Base-by-base conservation (phyloP, 352 stramenopile genomes). In the Pythium phragmitis region DNA sequence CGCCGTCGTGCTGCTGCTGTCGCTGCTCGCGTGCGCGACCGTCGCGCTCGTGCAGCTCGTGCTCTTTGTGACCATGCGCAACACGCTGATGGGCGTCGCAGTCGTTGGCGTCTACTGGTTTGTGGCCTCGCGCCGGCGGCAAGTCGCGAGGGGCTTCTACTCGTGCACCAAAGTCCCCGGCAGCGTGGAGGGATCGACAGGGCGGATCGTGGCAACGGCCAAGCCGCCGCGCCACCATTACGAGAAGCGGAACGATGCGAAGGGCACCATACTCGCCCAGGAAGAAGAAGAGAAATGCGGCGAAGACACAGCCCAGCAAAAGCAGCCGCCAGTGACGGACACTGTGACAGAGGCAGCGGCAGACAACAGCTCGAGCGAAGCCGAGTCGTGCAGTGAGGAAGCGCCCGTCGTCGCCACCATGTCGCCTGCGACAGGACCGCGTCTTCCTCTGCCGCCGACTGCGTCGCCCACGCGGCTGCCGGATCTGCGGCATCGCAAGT, bases 141-240 rank as follows among this genome's bases (percentile, higher is more conserved):
- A 37, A 39, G 21, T 71, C 64, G 77, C 77, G 37, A 74, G 72
- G 49, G 77, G 77, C 9, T 85, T 82, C 62, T 85, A 85, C 73
- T 80, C 77, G 6, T 85, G 77, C 53, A 65, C 63, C 2, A n/a
- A 65, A 16, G 39, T 81, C 5, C 72, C 72, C 2, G 30, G 36
- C 36, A 9, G 11, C 14, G 21, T 12, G 17, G 55, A 61, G 4
- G 17, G 7, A 7, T 7, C 39, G 7, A 8, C 39, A 46, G 3
- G 39, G 6, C 39, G 17, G 39, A 46, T 39, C 9, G 16, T 6
- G 13, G 30, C 14, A 8, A 47, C 37, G 7, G 23, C 14, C 4
- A n/a, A 49, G 19, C 12, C 28, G 52, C 26, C n/a, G 48, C 54
- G 52, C 55, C 13, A 23, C 4, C 43, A 4, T 36, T 39, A 39